These are phyloP conservation scores for Raffaelea arxii DNA, from an alignment of 2,329 filamentous ascomycete species.

Conservation along the genomic window DNA sequence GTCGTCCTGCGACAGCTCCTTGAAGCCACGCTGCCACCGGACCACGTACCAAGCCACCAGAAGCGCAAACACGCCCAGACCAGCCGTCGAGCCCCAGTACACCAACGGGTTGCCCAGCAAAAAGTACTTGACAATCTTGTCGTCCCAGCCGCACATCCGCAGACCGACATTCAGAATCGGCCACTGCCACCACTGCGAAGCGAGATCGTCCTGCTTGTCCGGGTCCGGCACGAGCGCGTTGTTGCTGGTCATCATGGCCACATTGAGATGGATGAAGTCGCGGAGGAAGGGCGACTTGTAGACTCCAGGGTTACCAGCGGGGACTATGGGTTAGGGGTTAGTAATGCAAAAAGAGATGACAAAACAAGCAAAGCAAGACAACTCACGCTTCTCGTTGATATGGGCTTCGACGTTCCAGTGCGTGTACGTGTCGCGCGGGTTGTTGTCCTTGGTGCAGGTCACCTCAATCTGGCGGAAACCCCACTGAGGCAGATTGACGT, in stretches of 20 bases:
- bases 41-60: constrained; percentile 77
- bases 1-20: constrained; percentile 67
- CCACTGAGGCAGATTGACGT: constrained; percentile 95
- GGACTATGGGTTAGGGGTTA: constrained; percentile 47
- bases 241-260: constrained; percentile 99
- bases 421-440: constrained; percentile 84
- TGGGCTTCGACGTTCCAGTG: constrained; percentile 99
- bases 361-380: not conserved
- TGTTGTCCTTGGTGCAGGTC: constrained; percentile 88
- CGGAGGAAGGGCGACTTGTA: constrained; percentile 97
- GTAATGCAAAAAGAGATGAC: constrained; percentile 14
- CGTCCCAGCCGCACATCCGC: constrained; percentile 98
- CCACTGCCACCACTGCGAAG: constrained; percentile 98
- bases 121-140: constrained; percentile 94
- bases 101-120: constrained; percentile 91
- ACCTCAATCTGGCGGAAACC: constrained; percentile 99
- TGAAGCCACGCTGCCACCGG: constrained; percentile 92
- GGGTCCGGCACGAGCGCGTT: constrained; percentile 95
- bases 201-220: constrained; percentile 97
- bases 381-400: constrained; percentile 77
- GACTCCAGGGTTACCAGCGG: constrained; percentile 75
- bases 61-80: constrained; percentile 61
- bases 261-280: constrained; percentile 95
- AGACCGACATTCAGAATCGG: constrained; percentile 90
- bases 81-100: constrained; percentile 87